phyloP scores from a whole-genome alignment of 1,139 yeast species.

The Saccharomyces hybrid region DNA sequence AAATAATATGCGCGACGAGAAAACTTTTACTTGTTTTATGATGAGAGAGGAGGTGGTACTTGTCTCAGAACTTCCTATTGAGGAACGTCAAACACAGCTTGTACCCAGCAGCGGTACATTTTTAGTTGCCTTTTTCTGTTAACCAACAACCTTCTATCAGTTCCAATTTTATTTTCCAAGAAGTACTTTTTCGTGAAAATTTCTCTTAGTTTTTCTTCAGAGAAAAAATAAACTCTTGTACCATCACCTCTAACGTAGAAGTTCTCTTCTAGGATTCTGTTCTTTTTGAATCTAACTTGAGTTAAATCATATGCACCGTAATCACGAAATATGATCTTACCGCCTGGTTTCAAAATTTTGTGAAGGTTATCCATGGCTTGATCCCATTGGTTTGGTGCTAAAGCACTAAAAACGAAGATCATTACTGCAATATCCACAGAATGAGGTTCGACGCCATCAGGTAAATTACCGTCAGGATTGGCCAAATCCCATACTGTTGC shows the following conservation, averaged over 20 bases:
- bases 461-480: constrained; percentile 62
- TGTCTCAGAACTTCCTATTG: constrained; percentile 4
- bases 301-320: constrained; percentile 95
- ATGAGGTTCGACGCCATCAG: constrained; percentile 72
- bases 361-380: constrained; percentile 65
- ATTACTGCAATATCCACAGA: constrained; percentile 86
- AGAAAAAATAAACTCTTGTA: constrained; percentile 91
- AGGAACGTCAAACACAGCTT: constrained; percentile 65
- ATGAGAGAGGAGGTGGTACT: background rate
- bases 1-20: background rate
- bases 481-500: constrained; percentile 97
- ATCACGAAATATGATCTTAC: constrained; percentile 81
- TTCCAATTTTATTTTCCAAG: constrained; percentile 64
- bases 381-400: constrained; percentile 87
- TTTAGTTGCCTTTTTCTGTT: constrained; percentile 86
- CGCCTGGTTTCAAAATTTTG: constrained; percentile 83
- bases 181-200: constrained; percentile 64
- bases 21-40: background rate
- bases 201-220: constrained; percentile 78
- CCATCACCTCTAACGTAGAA: constrained; percentile 97
- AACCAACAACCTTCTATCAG: constrained; percentile 84
- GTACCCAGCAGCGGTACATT: constrained; percentile 97
- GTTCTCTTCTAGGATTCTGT: constrained; percentile 79
- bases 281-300: constrained; percentile 86
- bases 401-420: constrained; percentile 90